Conservation (phyloP, 768 basidiomycete genomes). For the Trametes villosa region DNA sequence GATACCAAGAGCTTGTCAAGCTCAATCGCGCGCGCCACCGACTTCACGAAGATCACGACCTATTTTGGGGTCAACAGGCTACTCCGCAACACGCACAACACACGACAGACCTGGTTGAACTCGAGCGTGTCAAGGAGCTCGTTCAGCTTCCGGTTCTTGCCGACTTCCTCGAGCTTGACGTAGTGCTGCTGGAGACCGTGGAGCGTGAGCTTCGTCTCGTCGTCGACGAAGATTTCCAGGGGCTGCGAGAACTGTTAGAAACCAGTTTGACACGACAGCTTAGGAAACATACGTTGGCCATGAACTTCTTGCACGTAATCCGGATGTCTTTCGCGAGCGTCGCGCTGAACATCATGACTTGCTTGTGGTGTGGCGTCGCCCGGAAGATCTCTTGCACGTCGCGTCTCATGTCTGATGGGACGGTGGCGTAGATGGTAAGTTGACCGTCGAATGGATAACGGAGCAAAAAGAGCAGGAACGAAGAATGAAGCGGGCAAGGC, state of each 20-base stretch:
- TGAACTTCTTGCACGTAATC: conserved; percentile 98
- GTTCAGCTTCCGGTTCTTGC: conserved; percentile 97
- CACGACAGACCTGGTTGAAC: conserved; percentile 85
- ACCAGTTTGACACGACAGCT: background rate
- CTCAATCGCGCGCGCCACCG: conserved; percentile 94
- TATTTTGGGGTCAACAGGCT: conserved; percentile 35
- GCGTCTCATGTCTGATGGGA: conserved; percentile 97
- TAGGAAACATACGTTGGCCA: conserved; percentile 82
- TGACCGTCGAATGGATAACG: conserved; percentile 24
- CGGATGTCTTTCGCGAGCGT: conserved; percentile 97
- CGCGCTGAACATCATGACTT: conserved; percentile 99
- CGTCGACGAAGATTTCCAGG: conserved; percentile 98
- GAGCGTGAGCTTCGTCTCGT: conserved; percentile 97
- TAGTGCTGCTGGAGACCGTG: conserved; percentile 99
- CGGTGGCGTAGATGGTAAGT: conserved; percentile 55
- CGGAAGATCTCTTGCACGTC: conserved; percentile 99
- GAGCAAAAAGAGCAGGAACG: conserved; percentile 27
- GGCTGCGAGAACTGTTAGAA: conserved; percentile 57
- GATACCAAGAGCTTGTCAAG: conserved; percentile 94
- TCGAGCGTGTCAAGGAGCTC: conserved; percentile 94
- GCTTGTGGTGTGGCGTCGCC: conserved; percentile 98
- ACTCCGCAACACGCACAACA: background rate
- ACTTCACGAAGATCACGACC: conserved; percentile 99
- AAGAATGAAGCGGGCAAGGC: conserved; percentile 12
- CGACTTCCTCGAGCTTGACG: conserved; percentile 92